Conservation (phyloP, 352 stramenopile genomes). For the Phytophthora litchii region DNA sequence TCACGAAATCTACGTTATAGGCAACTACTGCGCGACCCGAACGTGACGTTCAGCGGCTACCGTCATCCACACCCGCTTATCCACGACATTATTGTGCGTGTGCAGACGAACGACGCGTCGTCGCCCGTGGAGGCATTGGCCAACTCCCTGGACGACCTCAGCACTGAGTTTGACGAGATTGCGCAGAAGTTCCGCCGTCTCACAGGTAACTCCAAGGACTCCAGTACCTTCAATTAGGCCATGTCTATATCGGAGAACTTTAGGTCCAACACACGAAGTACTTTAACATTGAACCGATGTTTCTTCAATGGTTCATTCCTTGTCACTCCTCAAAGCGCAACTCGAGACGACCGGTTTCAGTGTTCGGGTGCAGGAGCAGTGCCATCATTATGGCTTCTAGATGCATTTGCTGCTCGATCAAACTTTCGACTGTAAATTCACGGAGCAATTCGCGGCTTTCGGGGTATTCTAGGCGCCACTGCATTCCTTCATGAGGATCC, state of each 20-base stretch:
- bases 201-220: conserved; percentile 85
- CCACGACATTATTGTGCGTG: conserved; percentile 95
- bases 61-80: conserved; percentile 96
- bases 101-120: conserved; percentile 90
- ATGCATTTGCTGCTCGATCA: conserved; percentile 65
- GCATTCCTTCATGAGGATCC: conserved; percentile 26
- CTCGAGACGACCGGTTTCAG: conserved; percentile 24
- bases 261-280: conserved; percentile 8
- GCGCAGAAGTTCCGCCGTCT: conserved; percentile 83
- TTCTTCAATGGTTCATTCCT: background rate
- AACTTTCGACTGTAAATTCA: conserved; percentile 60
- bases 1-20: conserved; percentile 23
- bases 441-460: conserved; percentile 59
- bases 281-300: conserved; percentile 17
- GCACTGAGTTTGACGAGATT: conserved; percentile 88
- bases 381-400: conserved; percentile 60
- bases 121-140: conserved; percentile 81
- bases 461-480: conserved; percentile 49
- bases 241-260: conserved; percentile 1
- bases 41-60: conserved; percentile 95
- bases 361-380: conserved; percentile 47
- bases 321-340: conserved; percentile 66
- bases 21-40: conserved; percentile 88
- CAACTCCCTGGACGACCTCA: conserved; percentile 87
- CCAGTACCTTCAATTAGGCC: conserved; percentile 77